phyloP scores from a whole-genome alignment of 2,329 filamentous ascomycete species.

The Epichloe baconii region DNA sequence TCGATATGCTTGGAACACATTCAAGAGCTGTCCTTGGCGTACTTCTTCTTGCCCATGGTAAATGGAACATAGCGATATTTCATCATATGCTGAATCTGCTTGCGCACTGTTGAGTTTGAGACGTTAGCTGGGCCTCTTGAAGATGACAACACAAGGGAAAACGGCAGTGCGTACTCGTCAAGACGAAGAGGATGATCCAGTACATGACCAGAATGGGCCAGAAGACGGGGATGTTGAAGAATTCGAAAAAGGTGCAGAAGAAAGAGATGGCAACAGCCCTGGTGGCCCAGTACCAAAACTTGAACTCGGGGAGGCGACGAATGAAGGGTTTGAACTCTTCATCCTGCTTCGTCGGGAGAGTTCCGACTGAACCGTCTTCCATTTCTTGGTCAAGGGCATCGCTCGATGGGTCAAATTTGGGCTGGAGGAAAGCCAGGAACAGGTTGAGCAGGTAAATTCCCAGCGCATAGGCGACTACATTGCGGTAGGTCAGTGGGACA shows the following conservation, averaged over 20 bases:
- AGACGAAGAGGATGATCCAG: slow-evolving; percentile 90
- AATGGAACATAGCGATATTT: slow-evolving; percentile 98
- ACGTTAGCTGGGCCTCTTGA: slow-evolving; percentile 1
- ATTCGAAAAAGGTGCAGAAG: slow-evolving; percentile 77
- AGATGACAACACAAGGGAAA: not conserved
- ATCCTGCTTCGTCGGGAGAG: slow-evolving; percentile 85
- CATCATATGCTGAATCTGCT: slow-evolving; percentile 99
- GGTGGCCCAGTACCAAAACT: slow-evolving; percentile 97
- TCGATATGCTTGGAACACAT: not conserved
- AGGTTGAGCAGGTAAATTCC: slow-evolving; percentile 98
- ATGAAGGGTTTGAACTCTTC: slow-evolving; percentile 98
- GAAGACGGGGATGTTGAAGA: slow-evolving; percentile 97
- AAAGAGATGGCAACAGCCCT: slow-evolving; percentile 75
- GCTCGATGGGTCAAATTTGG: slow-evolving; percentile 96
- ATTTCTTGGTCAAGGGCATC: slow-evolving; percentile 86
- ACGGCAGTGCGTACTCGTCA: slow-evolving; percentile 63
- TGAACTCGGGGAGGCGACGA: slow-evolving; percentile 91
- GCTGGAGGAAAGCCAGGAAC: slow-evolving; percentile 95
- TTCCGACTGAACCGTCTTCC: slow-evolving; percentile 75
- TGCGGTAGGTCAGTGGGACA: not conserved
- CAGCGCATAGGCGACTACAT: slow-evolving; percentile 84
- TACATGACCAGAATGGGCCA: slow-evolving; percentile 98
- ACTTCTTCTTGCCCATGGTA: slow-evolving; percentile 77
- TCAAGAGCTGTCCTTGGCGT: slow-evolving; percentile 48
- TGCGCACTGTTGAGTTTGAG: slow-evolving; percentile 56